Evolutionary conservation across 805 yeast genomes (phyloP), one percentile per base, ranked within the genome.

Genomic region (Blastobotrys mokoenaii): DNA sequence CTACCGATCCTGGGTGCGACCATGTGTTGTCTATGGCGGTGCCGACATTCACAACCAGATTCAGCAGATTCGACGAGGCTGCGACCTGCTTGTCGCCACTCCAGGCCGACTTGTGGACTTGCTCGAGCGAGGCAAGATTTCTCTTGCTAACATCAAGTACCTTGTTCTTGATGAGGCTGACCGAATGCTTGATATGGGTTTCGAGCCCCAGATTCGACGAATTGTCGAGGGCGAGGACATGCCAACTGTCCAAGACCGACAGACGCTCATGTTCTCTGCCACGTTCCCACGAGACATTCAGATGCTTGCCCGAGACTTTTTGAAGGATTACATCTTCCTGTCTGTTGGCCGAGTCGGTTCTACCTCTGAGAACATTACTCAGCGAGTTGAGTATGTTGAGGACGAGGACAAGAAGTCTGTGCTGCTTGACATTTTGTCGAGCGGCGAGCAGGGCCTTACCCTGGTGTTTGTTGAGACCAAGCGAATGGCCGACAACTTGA

Each of bases 161-260:
- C 78, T 93, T 66, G 97, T 93, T 44, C 77, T 93, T 57, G 98
- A 90, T 71, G 98, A 90, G 77, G 98, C 98, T 63, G 98, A 93
- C 72, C 86, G 98, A 76, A 93, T 93, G 98, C 81, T 93, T 72
- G 98, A 93, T 80, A 93, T 93, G 97, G 98, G 98, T 78, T 93
- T 93, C 73, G 98, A 93, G 75, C 97, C 97, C 55, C 98, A 93
- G 77, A 93, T 93, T 65, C 86, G 98, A 79, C 84, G 88, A 67
- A 90, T 93, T 63, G 98, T 93, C 51, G 94, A 90, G 70, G 95
- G 84, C 56, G 89, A 94, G 74, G 97, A 88, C 67, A 93, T 93
- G 98, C 97, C 99, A 51, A 80, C 74, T 54, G 94, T 85, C 46
- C 72, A 77, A 50, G 76, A 83, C 60, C 84, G 99, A 74, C 98